Conservation (phyloP, 2,329 filamentous ascomycete genomes). For the Stagonosporopsis vannaccii region DNA sequence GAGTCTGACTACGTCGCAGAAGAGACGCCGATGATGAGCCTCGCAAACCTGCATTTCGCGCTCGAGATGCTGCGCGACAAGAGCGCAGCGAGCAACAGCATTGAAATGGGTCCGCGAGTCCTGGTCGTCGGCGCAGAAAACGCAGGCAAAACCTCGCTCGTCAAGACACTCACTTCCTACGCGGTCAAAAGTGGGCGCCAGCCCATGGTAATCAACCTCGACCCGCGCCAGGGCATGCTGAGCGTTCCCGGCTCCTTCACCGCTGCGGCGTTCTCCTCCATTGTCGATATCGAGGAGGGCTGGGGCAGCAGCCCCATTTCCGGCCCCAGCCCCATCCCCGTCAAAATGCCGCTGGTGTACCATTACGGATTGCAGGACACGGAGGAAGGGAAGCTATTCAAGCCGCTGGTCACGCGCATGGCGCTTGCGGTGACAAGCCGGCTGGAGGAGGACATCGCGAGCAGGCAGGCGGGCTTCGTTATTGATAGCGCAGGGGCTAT, state of each 20-base stretch:
- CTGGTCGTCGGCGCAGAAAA: slow-evolving; percentile 80
- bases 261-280: slow-evolving; percentile 83
- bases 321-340: slow-evolving; percentile 84
- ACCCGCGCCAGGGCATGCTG: slow-evolving; percentile 72
- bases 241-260: slow-evolving; percentile 76
- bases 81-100: slow-evolving; percentile 53
- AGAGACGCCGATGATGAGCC: slow-evolving; percentile 81
- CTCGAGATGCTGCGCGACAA: slow-evolving; percentile 75
- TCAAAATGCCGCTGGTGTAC: slow-evolving; percentile 91
- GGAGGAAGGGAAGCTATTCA: slow-evolving; percentile 75
- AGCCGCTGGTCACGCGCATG: slow-evolving; percentile 75
- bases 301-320: slow-evolving; percentile 93
- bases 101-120: slow-evolving; percentile 75
- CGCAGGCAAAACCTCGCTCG: slow-evolving; percentile 83
- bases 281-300: slow-evolving; percentile 86
- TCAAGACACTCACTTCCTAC: slow-evolving; percentile 79
- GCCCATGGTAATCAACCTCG: slow-evolving; percentile 83
- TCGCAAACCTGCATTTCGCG: slow-evolving; percentile 87
- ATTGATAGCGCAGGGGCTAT: slow-evolving; percentile 82
- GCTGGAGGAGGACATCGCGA: slow-evolving; percentile 75
- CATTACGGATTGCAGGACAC: slow-evolving; percentile 80
- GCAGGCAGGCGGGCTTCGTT: slow-evolving; percentile 78
- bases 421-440: slow-evolving; percentile 80
- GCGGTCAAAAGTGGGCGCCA: slow-evolving; percentile 76
- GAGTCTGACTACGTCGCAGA: slow-evolving; percentile 74